Conservation (phyloP, 441 rosid genomes). For the Sinapis alba region DNA sequence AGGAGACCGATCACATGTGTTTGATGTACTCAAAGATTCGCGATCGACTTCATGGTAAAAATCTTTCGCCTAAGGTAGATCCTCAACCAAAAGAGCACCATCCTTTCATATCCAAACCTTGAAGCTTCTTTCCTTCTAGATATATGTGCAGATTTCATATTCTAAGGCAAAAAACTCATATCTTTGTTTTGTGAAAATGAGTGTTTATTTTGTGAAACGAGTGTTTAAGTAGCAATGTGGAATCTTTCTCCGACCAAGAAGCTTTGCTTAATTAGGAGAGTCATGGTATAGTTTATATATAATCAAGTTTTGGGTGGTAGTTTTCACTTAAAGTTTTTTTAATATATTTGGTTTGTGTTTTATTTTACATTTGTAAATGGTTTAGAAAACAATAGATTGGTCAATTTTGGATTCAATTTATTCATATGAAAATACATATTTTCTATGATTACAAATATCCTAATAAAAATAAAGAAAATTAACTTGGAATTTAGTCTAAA, state of each 20-base stretch:
- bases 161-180: too few species aligned
- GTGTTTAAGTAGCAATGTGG: too few species aligned
- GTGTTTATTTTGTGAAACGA: too few species aligned
- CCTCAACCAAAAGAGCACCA: neutral
- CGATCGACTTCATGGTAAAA: neutral
- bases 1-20: neutral
- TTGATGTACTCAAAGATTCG: neutral
- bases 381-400: neutral
- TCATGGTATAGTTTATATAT: too few species aligned
- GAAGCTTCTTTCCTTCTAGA: neutral
- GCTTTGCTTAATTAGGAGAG: too few species aligned
- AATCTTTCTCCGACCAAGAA: too few species aligned
- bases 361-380: too few species aligned
- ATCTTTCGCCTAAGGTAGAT: neutral
- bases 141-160: neutral
- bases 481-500: neutral
- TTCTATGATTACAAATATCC: neutral
- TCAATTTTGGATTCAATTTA: neutral
- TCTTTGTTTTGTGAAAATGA: too few species aligned
- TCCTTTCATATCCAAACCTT: neutral
- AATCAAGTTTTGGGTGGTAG: too few species aligned
- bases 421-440: neutral
- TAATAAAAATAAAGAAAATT: neutral
- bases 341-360: too few species aligned
- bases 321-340: too few species aligned